These are phyloP conservation scores for Ramaria rubella DNA, from an alignment of 768 basidiomycete genomes.

Conservation along the genomic window DNA sequence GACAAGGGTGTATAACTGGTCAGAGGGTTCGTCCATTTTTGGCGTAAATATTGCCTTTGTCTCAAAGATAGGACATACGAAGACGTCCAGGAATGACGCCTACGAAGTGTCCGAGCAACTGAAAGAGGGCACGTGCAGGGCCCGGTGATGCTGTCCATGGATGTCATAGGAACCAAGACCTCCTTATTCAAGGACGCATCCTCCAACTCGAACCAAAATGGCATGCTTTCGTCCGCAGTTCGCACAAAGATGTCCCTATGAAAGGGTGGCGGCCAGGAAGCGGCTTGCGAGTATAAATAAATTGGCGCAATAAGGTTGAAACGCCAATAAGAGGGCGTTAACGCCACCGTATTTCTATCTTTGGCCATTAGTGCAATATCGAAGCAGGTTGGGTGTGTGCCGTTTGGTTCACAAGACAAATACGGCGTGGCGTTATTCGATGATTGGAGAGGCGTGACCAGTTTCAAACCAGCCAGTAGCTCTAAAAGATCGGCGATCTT, in stretches of 20 bases:
- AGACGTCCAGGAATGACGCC: constrained; percentile 51
- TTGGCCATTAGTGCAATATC: constrained; percentile 36
- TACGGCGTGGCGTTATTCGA: constrained; percentile 36
- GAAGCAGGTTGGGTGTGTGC: constrained; percentile 41
- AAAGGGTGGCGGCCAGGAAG: constrained; percentile 36
- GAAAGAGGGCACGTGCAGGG: constrained; percentile 22
- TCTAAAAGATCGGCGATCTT: constrained; percentile 58
- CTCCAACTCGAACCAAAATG: constrained; percentile 55
- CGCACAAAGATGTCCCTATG: constrained; percentile 44
- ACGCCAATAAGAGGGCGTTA: constrained; percentile 60
- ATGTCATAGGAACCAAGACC: constrained; percentile 18
- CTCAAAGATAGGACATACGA: constrained; percentile 59
- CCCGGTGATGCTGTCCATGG: constrained; percentile 19
- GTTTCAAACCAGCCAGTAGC: constrained; percentile 47
- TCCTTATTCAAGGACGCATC: constrained; percentile 37
- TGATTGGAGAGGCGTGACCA: constrained; percentile 52
- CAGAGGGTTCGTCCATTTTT: constrained; percentile 38
- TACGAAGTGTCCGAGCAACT: constrained; percentile 48
- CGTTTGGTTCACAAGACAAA: constrained; percentile 40
- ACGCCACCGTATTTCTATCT: constrained; percentile 39
- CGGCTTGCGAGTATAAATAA: constrained; percentile 51
- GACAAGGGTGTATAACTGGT: constrained; percentile 41
- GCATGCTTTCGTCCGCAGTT: constrained; percentile 32
- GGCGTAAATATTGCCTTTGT: constrained; percentile 57
- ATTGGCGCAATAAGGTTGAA: constrained; percentile 51